Evolutionary conservation across 2,329 filamentous ascomycete genomes (phyloP).

Genomic region (Phyllachora maydis): DNA sequence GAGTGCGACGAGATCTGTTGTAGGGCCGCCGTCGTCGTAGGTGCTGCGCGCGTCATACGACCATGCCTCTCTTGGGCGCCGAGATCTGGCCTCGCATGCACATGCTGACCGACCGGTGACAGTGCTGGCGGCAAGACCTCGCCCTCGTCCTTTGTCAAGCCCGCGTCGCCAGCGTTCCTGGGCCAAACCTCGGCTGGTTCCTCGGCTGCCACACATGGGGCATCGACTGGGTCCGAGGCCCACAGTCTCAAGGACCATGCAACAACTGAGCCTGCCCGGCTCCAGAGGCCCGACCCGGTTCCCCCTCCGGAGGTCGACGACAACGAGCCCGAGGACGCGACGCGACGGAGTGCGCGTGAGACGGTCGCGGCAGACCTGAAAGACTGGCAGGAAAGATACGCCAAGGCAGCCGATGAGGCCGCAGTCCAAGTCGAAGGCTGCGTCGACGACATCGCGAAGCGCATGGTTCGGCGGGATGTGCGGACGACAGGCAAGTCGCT

Average conservation of each 20-base stretch:
- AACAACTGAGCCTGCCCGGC: no score
- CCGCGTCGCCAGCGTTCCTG: no score
- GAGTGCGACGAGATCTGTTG: no score
- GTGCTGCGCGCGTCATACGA: no score
- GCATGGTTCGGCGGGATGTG: conserved; percentile 42
- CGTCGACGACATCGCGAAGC: conserved; percentile 33
- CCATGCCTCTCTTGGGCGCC: no score
- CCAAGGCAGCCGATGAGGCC: conserved; percentile 68
- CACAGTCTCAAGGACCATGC: no score
- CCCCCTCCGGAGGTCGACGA: conserved; percentile 20
- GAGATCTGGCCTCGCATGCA: no score
- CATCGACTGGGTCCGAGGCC: no score
- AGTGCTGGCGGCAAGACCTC: conserved; percentile 10
- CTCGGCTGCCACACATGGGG: no score
- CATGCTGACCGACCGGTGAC: conserved; percentile 1
- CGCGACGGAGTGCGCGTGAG: conserved; percentile 36
- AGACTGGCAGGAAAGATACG: conserved; percentile 77
- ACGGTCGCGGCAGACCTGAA: conserved; percentile 60
- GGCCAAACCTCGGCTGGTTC: no score
- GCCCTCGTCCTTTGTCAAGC: conserved; percentile 16
- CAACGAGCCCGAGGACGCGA: conserved; percentile 26
- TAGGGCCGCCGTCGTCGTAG: no score
- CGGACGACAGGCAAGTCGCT: conserved; percentile 43
- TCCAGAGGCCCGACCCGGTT: no score
- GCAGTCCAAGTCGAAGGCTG: conserved; percentile 50